Evolutionary conservation across 2,329 filamentous ascomycete genomes (phyloP).

Genomic region (Cercospora sesami): DNA sequence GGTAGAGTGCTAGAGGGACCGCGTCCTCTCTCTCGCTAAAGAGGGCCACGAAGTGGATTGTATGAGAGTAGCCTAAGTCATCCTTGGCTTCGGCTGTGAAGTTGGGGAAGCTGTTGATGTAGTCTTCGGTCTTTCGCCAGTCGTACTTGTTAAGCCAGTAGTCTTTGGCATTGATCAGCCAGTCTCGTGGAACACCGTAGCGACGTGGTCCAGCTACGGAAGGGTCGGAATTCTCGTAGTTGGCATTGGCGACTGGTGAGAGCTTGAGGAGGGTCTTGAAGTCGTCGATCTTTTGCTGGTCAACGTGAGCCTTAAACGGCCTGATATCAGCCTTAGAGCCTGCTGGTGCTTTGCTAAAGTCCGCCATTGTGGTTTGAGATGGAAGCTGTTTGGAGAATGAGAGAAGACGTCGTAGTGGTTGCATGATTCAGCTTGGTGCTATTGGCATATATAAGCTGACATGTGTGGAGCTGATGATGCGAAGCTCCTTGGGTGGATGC

Average conservation of each 20-base stretch:
- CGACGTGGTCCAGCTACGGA: conserved; percentile 29
- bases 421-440: conserved; percentile 11
- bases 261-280: conserved; percentile 51
- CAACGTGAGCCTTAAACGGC: conserved; percentile 48
- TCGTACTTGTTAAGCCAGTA: conserved; percentile 40
- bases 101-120: conserved; percentile 30
- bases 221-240: conserved; percentile 48
- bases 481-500: not conserved
- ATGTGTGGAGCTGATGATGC: conserved; percentile 8
- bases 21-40: conserved; percentile 53
- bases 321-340: conserved; percentile 41
- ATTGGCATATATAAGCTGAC: conserved; percentile 2
- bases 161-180: conserved; percentile 46
- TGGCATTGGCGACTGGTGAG: conserved; percentile 51
- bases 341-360: conserved; percentile 38
- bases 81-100: conserved; percentile 27
- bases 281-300: conserved; percentile 48
- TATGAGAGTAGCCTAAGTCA: conserved; percentile 41
- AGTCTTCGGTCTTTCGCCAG: conserved; percentile 37
- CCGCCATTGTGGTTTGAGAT: conserved; percentile 16
- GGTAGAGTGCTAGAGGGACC: conserved; percentile 39
- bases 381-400: conserved; percentile 22
- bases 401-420: conserved; percentile 23
- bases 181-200: conserved; percentile 51
- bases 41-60: conserved; percentile 56